Percentiles rank a stretch among this genome's conserved stretches.
Conservation (phyloP, 148 eudicot species). For the Vaccinium darrowii region DNA sequence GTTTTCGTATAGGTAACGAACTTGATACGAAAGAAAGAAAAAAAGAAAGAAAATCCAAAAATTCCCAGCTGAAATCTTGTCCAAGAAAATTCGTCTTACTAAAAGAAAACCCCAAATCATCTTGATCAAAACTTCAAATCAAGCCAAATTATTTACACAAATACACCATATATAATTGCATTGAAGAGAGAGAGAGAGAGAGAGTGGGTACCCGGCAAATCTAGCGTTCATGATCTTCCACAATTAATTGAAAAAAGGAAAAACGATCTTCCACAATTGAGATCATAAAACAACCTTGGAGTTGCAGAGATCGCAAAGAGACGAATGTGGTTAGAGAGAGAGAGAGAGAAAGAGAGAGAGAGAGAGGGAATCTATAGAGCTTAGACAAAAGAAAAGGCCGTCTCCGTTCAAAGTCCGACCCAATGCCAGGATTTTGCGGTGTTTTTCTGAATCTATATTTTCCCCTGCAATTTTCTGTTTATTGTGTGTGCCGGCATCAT, state of each 20-base stretch:
- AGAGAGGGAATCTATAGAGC: background rate
- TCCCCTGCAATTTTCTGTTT: background rate
- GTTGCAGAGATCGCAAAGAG: conserved; percentile 15
- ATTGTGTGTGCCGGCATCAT: background rate
- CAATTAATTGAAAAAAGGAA: no score
- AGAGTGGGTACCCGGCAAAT: conserved; percentile 13
- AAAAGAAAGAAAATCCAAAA: background rate
- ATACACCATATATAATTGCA: background rate
- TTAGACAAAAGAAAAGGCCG: background rate
- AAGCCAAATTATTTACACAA: background rate
- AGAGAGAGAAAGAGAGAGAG: background rate
- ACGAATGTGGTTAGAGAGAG: background rate
- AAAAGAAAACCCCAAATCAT: background rate
- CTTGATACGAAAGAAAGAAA: background rate
- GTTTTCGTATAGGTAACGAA: background rate
- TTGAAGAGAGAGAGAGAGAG: background rate
- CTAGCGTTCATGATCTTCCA: background rate
- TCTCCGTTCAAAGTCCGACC: conserved; percentile 11
- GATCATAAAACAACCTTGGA: background rate
- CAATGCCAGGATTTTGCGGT: conserved; percentile 21
- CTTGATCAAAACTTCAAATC: background rate
- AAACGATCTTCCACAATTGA: background rate
- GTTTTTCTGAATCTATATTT: background rate
- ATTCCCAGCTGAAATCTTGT: conserved; percentile 7
- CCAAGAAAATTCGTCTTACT: background rate